Evolutionary conservation across 2,329 filamentous ascomycete genomes (phyloP), one percentile per base, ranked within the genome.

Genomic region (Paracoccidioides brasiliensis): DNA sequence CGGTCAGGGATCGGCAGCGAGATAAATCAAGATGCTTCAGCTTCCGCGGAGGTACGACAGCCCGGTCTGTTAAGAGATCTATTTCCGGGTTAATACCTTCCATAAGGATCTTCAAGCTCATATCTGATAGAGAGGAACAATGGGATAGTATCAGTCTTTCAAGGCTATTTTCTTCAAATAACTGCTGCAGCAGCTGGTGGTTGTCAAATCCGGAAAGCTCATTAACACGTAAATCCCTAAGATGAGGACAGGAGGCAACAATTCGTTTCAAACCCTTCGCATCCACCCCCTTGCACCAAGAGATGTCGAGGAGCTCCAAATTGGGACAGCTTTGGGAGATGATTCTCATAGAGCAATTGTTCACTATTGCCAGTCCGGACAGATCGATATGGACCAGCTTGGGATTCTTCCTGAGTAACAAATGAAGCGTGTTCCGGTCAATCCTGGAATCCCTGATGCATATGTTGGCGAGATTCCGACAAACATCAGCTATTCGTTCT

Each of bases 401-500:
- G 55, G 79, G 79, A 67, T 97, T 97, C 54, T 82, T 82, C 55
- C 93, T 75, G 7, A 98, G 75, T 64, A 82, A 86, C 69, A 88
- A 87, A 56, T 96, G 79, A 0, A 90, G 87, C 3, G 82, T 80
- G 40, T 82, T 82, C 56, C 86, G 82, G 62, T 95, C 86, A 60
- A 95, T 93, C 45, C 85, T 82, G 67, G 90, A 95, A 4, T 90
- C 93, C 72, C 97, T 89, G 14, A 97, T 78, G 0, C 87, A 94
- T 54, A 90, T 86, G 64, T 88, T 88, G 65, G 90, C 83, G 30
- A 98, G 78, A 64, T 97, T 97, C 62, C 78, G 83, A 74, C 91
- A 97, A 5, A 86, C 81, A 61, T 86, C 85, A n/a, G 86, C 84
- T 44, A 96, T 81, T 30, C 69, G 69, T 44, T 73, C 72, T 38